Evolutionary conservation across 2,329 filamentous ascomycete genomes (phyloP).

Genomic region (Fusarium verrucosum): DNA sequence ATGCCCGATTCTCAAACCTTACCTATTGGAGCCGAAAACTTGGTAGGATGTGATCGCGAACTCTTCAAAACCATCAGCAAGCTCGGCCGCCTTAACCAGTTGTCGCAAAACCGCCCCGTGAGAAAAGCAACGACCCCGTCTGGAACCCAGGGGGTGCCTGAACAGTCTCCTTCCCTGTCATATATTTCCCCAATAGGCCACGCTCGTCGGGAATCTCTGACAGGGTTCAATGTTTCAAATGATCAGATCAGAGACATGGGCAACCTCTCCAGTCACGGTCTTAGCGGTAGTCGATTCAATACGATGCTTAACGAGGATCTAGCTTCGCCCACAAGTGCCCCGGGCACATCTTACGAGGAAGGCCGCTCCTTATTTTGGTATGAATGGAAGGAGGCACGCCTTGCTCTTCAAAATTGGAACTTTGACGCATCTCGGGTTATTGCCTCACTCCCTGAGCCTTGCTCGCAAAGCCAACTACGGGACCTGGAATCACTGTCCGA

Average conservation of each 20-base stretch:
- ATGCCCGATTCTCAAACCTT: conserved; percentile 60
- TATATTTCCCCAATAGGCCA: conserved; percentile 54
- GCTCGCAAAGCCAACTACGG: conserved; percentile 69
- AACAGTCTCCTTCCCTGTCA: conserved; percentile 52
- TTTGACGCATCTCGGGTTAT: conserved; percentile 68
- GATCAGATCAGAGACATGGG: conserved; percentile 45
- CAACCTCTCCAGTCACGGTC: conserved; percentile 62
- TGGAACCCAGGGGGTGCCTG: conserved; percentile 20
- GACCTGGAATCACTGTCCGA: conserved; percentile 87
- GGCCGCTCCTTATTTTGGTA: conserved; percentile 77
- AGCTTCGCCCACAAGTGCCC: conserved; percentile 56
- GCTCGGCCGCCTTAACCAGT: conserved; percentile 83
- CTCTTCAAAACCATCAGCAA: conserved; percentile 88
- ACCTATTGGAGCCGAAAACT: conserved; percentile 77
- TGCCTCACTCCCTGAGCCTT: conserved; percentile 59
- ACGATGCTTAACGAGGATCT: conserved; percentile 64
- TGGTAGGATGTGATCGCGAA: conserved; percentile 85
- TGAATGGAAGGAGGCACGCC: conserved; percentile 84
- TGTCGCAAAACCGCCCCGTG: conserved; percentile 75
- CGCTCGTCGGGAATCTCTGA: conserved; percentile 52
- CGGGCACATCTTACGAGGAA: conserved; percentile 63
- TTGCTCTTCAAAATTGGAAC: conserved; percentile 82
- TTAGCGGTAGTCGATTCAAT: conserved; percentile 74
- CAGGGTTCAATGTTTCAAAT: conserved; percentile 37
- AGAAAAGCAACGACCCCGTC: conserved; percentile 47